A percentile compares a stretch with the other conserved stretches of the same genome.
phyloP scores from a whole-genome alignment of 176 grass and related monocot genomes.

The Puya raimondii region DNA sequence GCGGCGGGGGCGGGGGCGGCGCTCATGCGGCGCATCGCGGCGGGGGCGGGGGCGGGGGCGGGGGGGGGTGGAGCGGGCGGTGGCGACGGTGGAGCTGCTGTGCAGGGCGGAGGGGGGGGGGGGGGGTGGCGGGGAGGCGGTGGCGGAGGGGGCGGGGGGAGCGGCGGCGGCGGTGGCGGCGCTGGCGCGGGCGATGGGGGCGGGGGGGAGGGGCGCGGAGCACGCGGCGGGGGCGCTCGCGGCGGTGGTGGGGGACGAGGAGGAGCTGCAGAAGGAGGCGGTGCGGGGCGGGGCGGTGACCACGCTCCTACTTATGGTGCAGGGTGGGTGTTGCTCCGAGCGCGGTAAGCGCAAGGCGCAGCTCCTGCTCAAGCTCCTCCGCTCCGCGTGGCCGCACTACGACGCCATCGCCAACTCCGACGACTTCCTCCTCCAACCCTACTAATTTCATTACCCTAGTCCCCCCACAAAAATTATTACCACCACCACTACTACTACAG shows the following conservation, averaged over 20 bases:
- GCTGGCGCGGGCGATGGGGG: conserved; percentile 63
- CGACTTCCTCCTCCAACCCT: conserved; percentile 54
- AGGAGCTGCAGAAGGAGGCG: conserved; percentile 73
- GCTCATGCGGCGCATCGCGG: conserved; percentile 32
- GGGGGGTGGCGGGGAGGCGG: conserved; percentile 60
- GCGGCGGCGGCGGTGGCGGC: conserved; percentile 27
- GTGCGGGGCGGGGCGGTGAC: conserved; percentile 68
- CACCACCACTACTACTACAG: neutral
- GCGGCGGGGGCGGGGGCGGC: conserved; percentile 43
- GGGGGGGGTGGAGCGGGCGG: conserved; percentile 45
- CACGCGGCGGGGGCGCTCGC: conserved; percentile 80
- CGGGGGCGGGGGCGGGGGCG: conserved; percentile 15
- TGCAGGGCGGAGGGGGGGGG: conserved; percentile 68
- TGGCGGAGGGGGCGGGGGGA: conserved; percentile 40
- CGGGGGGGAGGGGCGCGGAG: conserved; percentile 72
- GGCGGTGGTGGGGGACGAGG: conserved; percentile 53
- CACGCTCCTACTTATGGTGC: conserved; percentile 77
- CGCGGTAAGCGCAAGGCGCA: conserved; percentile 91
- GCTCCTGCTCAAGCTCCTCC: conserved; percentile 77
- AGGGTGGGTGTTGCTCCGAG: conserved; percentile 83
- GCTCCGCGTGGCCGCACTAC: conserved; percentile 48
- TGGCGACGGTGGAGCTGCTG: conserved; percentile 74
- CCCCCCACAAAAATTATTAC: too few relatives aligned
- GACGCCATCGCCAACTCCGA: conserved; percentile 75
- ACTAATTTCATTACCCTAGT: conserved; percentile 21